Evolutionary conservation across 108 stramenopile species (phyloP).

Genomic region (Stephanodiscus minutulus): DNA sequence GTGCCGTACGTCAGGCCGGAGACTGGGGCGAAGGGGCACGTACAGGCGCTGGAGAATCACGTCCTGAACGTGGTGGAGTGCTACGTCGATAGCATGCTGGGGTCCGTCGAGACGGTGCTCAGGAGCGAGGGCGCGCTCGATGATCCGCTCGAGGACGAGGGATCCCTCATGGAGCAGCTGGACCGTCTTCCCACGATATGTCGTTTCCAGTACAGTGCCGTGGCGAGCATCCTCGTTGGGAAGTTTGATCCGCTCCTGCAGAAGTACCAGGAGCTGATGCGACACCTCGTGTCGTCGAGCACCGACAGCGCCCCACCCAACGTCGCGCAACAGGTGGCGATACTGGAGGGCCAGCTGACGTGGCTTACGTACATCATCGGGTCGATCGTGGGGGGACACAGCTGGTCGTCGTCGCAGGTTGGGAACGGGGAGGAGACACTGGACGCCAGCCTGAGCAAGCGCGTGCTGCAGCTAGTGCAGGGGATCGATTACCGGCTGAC

Average conservation of each 20-base stretch:
- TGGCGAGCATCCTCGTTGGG: constrained; percentile 78
- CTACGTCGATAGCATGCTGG: constrained; percentile 96
- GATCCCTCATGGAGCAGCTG: constrained; percentile 93
- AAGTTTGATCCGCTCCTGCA: constrained; percentile 91
- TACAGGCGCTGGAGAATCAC: constrained; percentile 85
- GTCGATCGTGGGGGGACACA: constrained; percentile 90
- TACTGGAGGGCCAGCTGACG: constrained; percentile 93
- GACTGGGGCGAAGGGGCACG: constrained; percentile 86
- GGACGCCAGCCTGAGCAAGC: constrained; percentile 90
- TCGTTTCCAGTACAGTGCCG: constrained; percentile 88
- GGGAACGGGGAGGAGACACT: constrained; percentile 91
- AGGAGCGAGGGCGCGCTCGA: constrained; percentile 87
- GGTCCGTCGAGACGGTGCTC: constrained; percentile 86
- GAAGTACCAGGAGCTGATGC: constrained; percentile 80
- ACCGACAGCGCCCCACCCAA: constrained; percentile 78
- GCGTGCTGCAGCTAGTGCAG: constrained; percentile 88
- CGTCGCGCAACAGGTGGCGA: constrained; percentile 69
- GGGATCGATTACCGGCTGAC: constrained; percentile 87
- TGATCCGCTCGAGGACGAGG: constrained; percentile 95
- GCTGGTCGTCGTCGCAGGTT: constrained; percentile 87
- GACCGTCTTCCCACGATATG: constrained; percentile 94
- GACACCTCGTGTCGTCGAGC: constrained; percentile 56
- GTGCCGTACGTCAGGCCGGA: constrained; percentile 96
- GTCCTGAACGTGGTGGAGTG: constrained; percentile 89
- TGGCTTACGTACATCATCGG: constrained; percentile 96